Percentiles rank a stretch among this genome's conserved stretches.
phyloP scores from a whole-genome alignment of 345 rosid genomes.

The Camelina hispida region DNA sequence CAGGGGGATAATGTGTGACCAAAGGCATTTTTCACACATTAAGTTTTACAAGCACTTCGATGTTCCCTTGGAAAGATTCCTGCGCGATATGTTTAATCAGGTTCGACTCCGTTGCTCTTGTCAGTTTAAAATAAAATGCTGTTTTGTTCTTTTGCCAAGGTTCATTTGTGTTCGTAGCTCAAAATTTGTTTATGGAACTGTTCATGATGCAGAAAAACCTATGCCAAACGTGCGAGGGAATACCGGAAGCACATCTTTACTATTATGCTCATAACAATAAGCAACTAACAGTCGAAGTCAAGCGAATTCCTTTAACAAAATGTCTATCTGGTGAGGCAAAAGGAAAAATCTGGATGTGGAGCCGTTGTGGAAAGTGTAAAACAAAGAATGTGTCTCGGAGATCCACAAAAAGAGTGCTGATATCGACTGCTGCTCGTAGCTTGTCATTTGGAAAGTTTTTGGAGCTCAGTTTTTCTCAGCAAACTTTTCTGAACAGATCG shows the following conservation, averaged over 20 bases:
- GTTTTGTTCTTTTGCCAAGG: neutral
- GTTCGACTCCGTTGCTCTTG: slow-evolving; percentile 44
- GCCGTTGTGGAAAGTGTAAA: slow-evolving; percentile 82
- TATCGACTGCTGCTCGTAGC: slow-evolving; percentile 75
- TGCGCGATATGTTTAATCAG: slow-evolving; percentile 84
- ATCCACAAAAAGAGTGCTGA: slow-evolving; percentile 79
- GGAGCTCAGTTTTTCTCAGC: slow-evolving; percentile 82
- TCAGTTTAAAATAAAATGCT: neutral
- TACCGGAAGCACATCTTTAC: slow-evolving; percentile 81
- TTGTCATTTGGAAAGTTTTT: slow-evolving; percentile 95
- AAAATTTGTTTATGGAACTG: slow-evolving; percentile 37
- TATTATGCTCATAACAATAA: slow-evolving; percentile 81
- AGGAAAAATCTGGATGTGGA: slow-evolving; percentile 99
- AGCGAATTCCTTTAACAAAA: slow-evolving; percentile 50
- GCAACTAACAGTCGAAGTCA: slow-evolving; percentile 81
- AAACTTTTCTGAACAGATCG: slow-evolving; percentile 49
- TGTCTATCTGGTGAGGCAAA: slow-evolving; percentile 67
- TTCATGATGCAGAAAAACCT: slow-evolving; percentile 63
- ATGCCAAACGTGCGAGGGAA: slow-evolving; percentile 64
- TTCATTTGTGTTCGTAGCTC: slow-evolving; percentile 3
- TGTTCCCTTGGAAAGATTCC: slow-evolving; percentile 85
- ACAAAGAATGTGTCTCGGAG: slow-evolving; percentile 51
- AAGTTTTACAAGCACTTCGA: slow-evolving; percentile 88
- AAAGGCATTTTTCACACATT: slow-evolving; percentile 93
- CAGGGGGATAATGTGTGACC: slow-evolving; percentile 81